Conservation (phyloP, 441 rosid species). For the Jatropha podagrica region DNA sequence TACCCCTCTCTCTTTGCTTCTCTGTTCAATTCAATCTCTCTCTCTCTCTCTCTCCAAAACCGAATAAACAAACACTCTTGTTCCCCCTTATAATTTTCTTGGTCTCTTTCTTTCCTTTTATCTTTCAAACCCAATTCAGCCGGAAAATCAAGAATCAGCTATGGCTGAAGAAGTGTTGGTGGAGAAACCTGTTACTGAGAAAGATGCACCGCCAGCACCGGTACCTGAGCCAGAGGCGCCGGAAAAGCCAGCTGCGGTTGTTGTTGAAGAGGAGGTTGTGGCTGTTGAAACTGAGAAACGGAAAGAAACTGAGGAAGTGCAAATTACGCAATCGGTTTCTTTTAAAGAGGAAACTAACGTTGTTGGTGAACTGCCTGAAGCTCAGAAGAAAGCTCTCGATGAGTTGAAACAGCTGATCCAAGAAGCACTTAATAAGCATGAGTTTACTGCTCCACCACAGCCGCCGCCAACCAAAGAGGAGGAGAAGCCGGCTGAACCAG, state of each 20-base stretch:
- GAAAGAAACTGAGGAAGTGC: constrained; percentile 28
- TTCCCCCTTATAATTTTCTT: not conserved
- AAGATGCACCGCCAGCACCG: constrained; percentile 31
- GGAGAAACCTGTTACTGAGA: constrained; percentile 25
- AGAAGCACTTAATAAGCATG: constrained; percentile 71
- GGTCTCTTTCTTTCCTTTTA: not conserved
- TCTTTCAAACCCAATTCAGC: not conserved
- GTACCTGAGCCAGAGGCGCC: constrained; percentile 21
- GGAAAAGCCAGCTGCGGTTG: constrained; percentile 26
- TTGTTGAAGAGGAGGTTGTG: constrained; percentile 13
- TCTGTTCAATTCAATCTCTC: not conserved
- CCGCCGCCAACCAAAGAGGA: constrained; percentile 32
- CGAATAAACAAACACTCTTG: not conserved
- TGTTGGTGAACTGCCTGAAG: constrained; percentile 51
- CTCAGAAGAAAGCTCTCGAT: constrained; percentile 68
- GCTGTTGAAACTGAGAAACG: constrained; percentile 23
- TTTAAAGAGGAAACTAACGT: constrained; percentile 65
- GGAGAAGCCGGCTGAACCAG: constrained; percentile 24
- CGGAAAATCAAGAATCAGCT: not conserved
- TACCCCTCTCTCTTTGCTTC: not conserved
- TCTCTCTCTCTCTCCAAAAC: not conserved
- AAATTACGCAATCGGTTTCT: constrained; percentile 46
- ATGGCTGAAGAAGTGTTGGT: constrained; percentile 60
- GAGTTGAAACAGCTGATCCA: constrained; percentile 63
- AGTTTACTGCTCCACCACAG: constrained; percentile 51